A percentile compares a stretch with the other conserved stretches of the same genome.
Conservation (phyloP, 805 yeast species). For the Lipomyces chichibuensis region DNA sequence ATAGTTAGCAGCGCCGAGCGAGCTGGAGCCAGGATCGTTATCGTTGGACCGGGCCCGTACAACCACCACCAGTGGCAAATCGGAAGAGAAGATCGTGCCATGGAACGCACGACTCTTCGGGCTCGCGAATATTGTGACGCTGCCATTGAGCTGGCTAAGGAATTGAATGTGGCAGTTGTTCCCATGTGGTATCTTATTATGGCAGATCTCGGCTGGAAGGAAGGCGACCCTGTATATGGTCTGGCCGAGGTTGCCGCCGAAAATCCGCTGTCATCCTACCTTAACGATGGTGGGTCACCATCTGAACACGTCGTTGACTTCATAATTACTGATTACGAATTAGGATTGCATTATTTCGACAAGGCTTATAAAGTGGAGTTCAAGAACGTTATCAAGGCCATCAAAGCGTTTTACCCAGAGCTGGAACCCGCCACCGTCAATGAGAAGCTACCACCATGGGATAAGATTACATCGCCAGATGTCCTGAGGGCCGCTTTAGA, state of each 20-base stretch:
- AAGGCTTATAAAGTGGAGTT: conserved; percentile 56
- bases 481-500: conserved; percentile 2
- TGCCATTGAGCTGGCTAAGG: conserved; percentile 51
- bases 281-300: conserved; percentile 25
- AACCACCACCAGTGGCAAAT: conserved; percentile 27
- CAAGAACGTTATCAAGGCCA: conserved; percentile 48
- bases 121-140: conserved; percentile 58
- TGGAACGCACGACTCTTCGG: conserved; percentile 50
- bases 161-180: conserved; percentile 58
- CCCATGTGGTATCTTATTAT: conserved; percentile 55
- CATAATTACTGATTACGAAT: conserved; percentile 32
- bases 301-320: neutral
- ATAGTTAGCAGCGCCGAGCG: conserved; percentile 51
- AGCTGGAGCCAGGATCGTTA: conserved; percentile 26
- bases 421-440: conserved; percentile 50
- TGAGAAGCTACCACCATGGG: conserved; percentile 40
- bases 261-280: conserved; percentile 36
- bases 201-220: conserved; percentile 49
- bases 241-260: conserved; percentile 35
- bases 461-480: conserved; percentile 6
- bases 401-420: conserved; percentile 54
- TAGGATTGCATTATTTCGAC: conserved; percentile 64
- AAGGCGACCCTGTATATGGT: conserved; percentile 35
- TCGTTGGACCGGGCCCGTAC: conserved; percentile 33
- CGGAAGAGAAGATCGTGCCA: conserved; percentile 17